Conservation (phyloP, 2,329 filamentous ascomycete species). For the Xylaria sp. region DNA sequence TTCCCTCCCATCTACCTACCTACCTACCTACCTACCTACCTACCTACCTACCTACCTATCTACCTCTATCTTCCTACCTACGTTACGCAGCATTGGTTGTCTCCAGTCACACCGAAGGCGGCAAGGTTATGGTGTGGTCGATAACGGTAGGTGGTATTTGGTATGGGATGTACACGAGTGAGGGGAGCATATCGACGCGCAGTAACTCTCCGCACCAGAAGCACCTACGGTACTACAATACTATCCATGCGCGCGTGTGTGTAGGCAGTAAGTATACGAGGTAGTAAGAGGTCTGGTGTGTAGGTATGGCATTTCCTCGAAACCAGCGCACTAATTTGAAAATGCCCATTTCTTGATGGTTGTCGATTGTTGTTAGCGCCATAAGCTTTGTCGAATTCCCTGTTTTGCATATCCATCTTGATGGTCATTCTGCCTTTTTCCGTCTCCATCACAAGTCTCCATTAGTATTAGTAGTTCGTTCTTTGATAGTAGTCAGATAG, state of each 20-base stretch:
- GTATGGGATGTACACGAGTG: conserved; percentile 7
- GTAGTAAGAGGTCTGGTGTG: no score
- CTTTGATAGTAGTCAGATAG: conserved; percentile 4
- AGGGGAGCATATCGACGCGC: neutral
- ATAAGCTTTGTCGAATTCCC: conserved; percentile 7
- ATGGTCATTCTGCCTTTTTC: conserved; percentile 16
- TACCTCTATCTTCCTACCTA: neutral
- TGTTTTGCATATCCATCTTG: conserved; percentile 11
- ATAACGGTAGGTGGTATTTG: conserved; percentile 17
- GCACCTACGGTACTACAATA: no score
- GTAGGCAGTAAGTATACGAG: neutral
- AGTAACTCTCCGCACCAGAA: neutral
- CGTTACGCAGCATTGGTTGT: conserved; percentile 17
- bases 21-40: conserved; percentile 4
- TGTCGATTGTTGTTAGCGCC: conserved; percentile 10
- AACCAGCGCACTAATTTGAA: conserved; percentile 1
- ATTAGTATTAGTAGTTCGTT: conserved; percentile 4
- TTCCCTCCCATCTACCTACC: neutral
- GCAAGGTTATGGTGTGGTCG: conserved; percentile 20
- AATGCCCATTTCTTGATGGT: neutral
- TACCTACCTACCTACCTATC: neutral
- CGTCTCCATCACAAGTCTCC: neutral
- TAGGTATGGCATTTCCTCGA: neutral
- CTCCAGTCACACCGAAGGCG: conserved; percentile 33
- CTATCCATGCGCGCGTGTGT: neutral